A percentile compares a stretch with the other conserved stretches of the same genome.
Conservation (phyloP, 306 rosid genomes). For the Dalbergia oliveri region DNA sequence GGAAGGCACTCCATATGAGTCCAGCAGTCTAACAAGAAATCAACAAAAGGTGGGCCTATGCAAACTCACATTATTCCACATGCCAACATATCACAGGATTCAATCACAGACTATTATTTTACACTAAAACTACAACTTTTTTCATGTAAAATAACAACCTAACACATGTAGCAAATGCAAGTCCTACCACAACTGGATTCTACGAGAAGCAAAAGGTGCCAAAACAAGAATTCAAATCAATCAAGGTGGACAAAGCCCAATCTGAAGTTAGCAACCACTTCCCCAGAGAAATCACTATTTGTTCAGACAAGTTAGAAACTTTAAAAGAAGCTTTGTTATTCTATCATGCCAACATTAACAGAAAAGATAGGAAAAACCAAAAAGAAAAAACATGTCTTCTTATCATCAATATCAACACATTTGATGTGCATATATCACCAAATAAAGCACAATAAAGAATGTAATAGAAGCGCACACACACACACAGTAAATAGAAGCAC, state of each 20-base stretch:
- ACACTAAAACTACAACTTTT: background rate
- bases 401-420: slow-evolving; percentile 7
- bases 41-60: background rate
- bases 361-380: background rate
- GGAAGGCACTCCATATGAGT: too few relatives aligned
- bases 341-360: background rate
- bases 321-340: background rate
- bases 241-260: slow-evolving; percentile 2
- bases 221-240: background rate
- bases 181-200: slow-evolving; percentile 1
- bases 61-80: background rate
- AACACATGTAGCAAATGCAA: slow-evolving; percentile 10
- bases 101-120: background rate
- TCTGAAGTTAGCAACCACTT: slow-evolving; percentile 12
- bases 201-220: background rate
- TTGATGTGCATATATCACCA: slow-evolving; percentile 6
- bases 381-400: background rate
- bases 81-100: slow-evolving; percentile 3
- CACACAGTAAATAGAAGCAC: too few relatives aligned
- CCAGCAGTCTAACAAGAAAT: too few relatives aligned
- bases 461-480: too few relatives aligned
- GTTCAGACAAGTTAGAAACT: background rate
- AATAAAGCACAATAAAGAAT: slow-evolving; percentile 28
- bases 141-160: background rate
- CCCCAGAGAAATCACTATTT: background rate